Evolutionary conservation across 139 green algal genomes (phyloP), one percentile per base, ranked within the genome.

Genomic region (Edaphochlamys debaryana): DNA sequence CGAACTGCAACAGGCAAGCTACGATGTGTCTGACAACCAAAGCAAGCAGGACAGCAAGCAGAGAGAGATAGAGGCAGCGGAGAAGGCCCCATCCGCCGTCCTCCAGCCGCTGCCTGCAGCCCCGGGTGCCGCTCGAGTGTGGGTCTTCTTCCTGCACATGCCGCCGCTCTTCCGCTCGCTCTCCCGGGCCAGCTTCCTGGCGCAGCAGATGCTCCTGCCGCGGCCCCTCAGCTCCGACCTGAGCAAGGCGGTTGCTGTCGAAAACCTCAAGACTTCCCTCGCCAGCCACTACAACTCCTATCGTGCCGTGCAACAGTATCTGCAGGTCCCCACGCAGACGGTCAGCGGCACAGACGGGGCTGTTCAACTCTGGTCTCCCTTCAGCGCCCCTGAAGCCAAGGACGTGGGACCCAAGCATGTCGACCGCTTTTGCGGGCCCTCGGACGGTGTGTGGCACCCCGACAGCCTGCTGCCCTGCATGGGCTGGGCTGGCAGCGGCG

Each of bases 121-220:
- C 27, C 6, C 45, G 30, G 4, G 6, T 23, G 23, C 25, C 4
- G 88, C 88, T 0, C 62, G 56, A 7, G 19, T 30, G 37, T 91
- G 88, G 90, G 72, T 93, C 13, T 92, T 92, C 77, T 91, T 91
- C 76, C 74, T 92, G 60, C 69, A 91, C 78, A 93, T 90, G 88
- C 88, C 86, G 25, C 67, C 77, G 0, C 48, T 87, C 52, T 67
- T 93, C 60, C 77, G 86, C 27, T 56, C 76, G 36, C 86, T 93
- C 67, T 85, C 82, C 27, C 69, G 86, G 4, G 22, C 50, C n/a
- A 81, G 52, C 54, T 91, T 91, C 86, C 69, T 91, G 48, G 87
- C 87, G 3, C 85, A 92, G 88, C 85, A 92, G 73, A 41, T 89
- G 84, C 86, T 92, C 68, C 79, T 92, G 41, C 90, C 90, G 11